phyloP scores from a whole-genome alignment of 1,284 basidiomycete species.

The Cronartium quercuum region DNA sequence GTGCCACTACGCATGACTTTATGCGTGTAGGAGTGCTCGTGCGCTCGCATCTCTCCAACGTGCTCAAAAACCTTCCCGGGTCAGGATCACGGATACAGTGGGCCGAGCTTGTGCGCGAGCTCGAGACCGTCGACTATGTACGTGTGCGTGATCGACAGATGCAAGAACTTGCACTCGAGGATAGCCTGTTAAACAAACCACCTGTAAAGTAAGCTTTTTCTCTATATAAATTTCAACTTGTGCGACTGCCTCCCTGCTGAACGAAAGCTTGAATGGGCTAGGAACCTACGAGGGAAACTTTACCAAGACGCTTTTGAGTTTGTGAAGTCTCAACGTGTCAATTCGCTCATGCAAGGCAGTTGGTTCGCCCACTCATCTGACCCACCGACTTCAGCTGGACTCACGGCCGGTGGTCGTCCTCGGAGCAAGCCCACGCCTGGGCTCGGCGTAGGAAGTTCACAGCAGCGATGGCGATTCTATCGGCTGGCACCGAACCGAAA shows the following conservation, averaged over 20 bases:
- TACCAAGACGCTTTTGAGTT: conserved; percentile 90
- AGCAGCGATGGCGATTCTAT: conserved; percentile 49
- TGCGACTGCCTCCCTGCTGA: conserved; percentile 1
- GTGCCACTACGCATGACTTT: conserved; percentile 72
- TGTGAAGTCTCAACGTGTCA: conserved; percentile 79
- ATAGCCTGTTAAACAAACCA: conserved; percentile 75
- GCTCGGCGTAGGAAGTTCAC: background rate
- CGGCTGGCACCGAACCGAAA: conserved; percentile 57
- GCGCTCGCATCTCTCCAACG: conserved; percentile 62
- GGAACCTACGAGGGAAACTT: conserved; percentile 75
- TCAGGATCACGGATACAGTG: conserved; percentile 57
- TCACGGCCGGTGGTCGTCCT: conserved; percentile 57
- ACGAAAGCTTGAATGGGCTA: conserved; percentile 47
- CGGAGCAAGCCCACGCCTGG: conserved; percentile 50
- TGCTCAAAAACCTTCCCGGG: conserved; percentile 35
- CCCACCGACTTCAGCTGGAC: conserved; percentile 53
- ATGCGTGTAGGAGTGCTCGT: conserved; percentile 72
- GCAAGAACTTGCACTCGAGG: conserved; percentile 84
- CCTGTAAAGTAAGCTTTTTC: conserved; percentile 63
- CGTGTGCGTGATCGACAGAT: conserved; percentile 84
- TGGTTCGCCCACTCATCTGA: conserved; percentile 77
- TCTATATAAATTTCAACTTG: background rate
- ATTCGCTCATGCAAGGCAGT: conserved; percentile 78
- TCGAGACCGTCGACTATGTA: conserved; percentile 77
- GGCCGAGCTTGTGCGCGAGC: conserved; percentile 78